Conservation (phyloP, 2,329 filamentous ascomycete species). For the Penicillium decumbens region DNA sequence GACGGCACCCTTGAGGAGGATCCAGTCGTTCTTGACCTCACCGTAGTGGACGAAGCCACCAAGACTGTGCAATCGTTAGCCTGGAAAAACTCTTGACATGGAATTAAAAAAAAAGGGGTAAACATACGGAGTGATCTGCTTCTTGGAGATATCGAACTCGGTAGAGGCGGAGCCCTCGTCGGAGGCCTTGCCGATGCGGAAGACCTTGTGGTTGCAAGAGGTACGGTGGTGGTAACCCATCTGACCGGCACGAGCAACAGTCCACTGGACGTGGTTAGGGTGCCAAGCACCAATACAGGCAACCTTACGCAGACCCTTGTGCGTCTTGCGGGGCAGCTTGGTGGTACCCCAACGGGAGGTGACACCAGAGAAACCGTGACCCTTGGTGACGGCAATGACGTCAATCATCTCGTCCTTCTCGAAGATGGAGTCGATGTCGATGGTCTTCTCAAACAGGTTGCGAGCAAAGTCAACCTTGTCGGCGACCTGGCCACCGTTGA, state of each 20-base stretch:
- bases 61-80: slow-evolving; percentile 58
- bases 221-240: slow-evolving; percentile 99
- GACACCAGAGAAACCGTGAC: slow-evolving; percentile 97
- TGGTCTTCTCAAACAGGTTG: slow-evolving; percentile 98
- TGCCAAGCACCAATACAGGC: slow-evolving; percentile 99
- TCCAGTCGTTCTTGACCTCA: slow-evolving; percentile 98
- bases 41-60: slow-evolving; percentile 99
- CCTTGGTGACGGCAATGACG: slow-evolving; percentile 98
- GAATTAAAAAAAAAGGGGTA: background rate
- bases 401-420: slow-evolving; percentile 99
- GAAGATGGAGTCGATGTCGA: slow-evolving; percentile 88
- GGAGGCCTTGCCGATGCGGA: slow-evolving; percentile 90
- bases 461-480: slow-evolving; percentile 97
- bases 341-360: slow-evolving; percentile 99
- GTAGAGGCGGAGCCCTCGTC: slow-evolving; percentile 92
- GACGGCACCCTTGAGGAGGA: slow-evolving; percentile 95
- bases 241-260: slow-evolving; percentile 99
- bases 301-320: slow-evolving; percentile 99
- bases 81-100: background rate
- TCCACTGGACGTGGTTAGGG: slow-evolving; percentile 99
- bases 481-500: slow-evolving; percentile 93
- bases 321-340: slow-evolving; percentile 99
- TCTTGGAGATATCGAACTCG: slow-evolving; percentile 96
- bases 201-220: slow-evolving; percentile 99
- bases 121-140: slow-evolving; percentile 98